Evolutionary conservation across 1,139 yeast genomes (phyloP), one percentile per base, ranked within the genome.

Genomic region (Blastobotrys capitulatus): DNA sequence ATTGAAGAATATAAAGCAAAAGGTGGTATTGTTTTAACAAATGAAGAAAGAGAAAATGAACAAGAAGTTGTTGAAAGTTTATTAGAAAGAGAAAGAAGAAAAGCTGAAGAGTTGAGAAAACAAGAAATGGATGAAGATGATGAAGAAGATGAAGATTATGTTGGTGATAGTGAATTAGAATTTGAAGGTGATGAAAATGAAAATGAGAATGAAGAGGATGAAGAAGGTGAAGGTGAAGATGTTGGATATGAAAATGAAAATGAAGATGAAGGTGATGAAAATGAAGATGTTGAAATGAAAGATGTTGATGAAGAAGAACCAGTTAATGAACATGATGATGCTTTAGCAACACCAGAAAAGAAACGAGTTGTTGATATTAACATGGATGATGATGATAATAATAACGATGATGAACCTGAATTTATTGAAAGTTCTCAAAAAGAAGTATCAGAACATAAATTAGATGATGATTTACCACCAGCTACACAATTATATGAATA

Each of bases 1-100:
- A 54, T 60, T 20, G 60, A 54, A 15, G 63, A 59, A 37, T 53
- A 66, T 40, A 53, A 59, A 44, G 66, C 61, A 9, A 55, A 57
- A 16, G 73, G 72, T 0, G 56, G 63, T 2, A 58, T 54, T 5
- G 44, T 65, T 6, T 35, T 55, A 31, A 54, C 59, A 18, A 55
- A 55, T 22, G 64, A 60, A 26, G 67, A 67, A 46, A 57, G 52
- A 36, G 57, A 55, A 29, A 58, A 63, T 47, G 68, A 66, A 39
- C 62, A 61, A 13, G 63, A 63, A 40, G 63, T 69, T 35, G 72
- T 74, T 2, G 80, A 74, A 52, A 65, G 69, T n/a, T 68, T 83
- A 42, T 70, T 83, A 55, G 88, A 83, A 56, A 74, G 78, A 51
- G 90, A 84, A 60, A 57, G 64, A 32, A 54, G 61, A 13, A 54